Conservation (phyloP, 176 grass and related monocot genomes). For the Phragmites australis region DNA sequence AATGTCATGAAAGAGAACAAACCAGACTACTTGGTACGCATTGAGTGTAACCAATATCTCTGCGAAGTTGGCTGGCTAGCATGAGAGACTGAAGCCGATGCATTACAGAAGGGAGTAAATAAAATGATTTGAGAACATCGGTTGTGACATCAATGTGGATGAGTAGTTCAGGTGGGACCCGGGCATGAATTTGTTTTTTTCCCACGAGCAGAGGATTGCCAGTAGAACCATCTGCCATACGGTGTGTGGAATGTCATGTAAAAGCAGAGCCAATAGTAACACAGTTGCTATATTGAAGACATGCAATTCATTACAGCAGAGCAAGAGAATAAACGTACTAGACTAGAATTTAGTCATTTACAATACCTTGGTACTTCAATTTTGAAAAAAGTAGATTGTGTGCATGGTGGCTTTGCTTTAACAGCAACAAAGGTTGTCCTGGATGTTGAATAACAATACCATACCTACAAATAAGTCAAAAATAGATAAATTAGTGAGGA, state of each 20-base stretch:
- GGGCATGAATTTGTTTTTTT: slow-evolving; percentile 65
- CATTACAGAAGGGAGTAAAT: slow-evolving; percentile 94
- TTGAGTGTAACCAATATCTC: slow-evolving; percentile 59
- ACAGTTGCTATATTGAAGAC: slow-evolving; percentile 5
- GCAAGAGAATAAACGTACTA: slow-evolving; percentile 4
- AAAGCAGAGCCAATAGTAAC: slow-evolving; percentile 29
- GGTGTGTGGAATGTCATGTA: slow-evolving; percentile 30
- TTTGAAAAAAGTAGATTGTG: slow-evolving; percentile 90
- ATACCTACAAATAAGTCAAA: slow-evolving; percentile 58
- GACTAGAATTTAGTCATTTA: background rate
- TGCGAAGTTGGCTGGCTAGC: slow-evolving; percentile 80
- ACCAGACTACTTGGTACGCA: slow-evolving; percentile 71
- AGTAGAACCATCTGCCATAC: slow-evolving; percentile 51
- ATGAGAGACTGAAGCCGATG: slow-evolving; percentile 82
- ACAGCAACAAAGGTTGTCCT: slow-evolving; percentile 73
- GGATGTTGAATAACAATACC: slow-evolving; percentile 79
- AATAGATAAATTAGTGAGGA: slow-evolving; percentile 20
- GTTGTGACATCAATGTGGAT: slow-evolving; percentile 66
- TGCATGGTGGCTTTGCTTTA: slow-evolving; percentile 92
- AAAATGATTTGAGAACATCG: slow-evolving; percentile 89
- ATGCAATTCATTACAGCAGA: background rate
- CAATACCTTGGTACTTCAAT: slow-evolving; percentile 56
- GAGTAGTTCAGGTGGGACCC: slow-evolving; percentile 87
- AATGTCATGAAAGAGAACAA: slow-evolving; percentile 32
- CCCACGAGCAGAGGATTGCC: slow-evolving; percentile 47